Evolutionary conservation across 345 rosid genomes (phyloP).

Genomic region (Viola odorata): DNA sequence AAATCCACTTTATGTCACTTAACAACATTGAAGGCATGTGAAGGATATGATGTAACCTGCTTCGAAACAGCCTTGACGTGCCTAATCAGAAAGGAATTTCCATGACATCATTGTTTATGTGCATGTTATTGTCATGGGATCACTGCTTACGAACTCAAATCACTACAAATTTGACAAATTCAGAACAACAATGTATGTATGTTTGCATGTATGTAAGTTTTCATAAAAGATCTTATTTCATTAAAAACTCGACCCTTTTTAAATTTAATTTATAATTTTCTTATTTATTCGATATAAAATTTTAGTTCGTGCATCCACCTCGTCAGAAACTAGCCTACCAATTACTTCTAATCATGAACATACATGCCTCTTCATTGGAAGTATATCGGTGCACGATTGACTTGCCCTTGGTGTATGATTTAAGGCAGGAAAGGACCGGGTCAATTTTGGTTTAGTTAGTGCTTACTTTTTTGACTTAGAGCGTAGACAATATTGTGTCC

Average conservation of each 20-base stretch:
- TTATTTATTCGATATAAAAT: too few relatives aligned
- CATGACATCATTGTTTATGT: conserved; percentile 7
- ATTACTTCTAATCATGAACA: too few relatives aligned
- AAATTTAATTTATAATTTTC: too few relatives aligned
- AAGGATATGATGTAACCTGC: neutral
- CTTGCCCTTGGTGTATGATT: too few relatives aligned
- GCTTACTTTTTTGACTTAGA: too few relatives aligned
- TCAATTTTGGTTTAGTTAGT: too few relatives aligned
- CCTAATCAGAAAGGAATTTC: neutral
- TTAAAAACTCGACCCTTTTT: neutral
- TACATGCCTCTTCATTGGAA: too few relatives aligned
- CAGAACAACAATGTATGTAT: neutral
- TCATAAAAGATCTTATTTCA: neutral
- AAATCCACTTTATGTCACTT: neutral
- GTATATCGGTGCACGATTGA: too few relatives aligned
- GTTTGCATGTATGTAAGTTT: neutral
- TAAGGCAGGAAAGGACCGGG: too few relatives aligned
- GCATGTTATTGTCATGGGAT: conserved; percentile 6
- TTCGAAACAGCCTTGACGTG: conserved; percentile 7
- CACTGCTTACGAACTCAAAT: conserved; percentile 12
- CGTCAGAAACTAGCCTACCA: too few relatives aligned
- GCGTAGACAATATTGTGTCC: too few relatives aligned
- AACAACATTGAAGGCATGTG: neutral
- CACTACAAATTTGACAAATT: neutral
- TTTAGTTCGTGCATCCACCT: too few relatives aligned